Evolutionary conservation across 768 basidiomycete genomes (phyloP), one percentile per base, ranked within the genome.

Genomic region (Infundibulicybe gibba): DNA sequence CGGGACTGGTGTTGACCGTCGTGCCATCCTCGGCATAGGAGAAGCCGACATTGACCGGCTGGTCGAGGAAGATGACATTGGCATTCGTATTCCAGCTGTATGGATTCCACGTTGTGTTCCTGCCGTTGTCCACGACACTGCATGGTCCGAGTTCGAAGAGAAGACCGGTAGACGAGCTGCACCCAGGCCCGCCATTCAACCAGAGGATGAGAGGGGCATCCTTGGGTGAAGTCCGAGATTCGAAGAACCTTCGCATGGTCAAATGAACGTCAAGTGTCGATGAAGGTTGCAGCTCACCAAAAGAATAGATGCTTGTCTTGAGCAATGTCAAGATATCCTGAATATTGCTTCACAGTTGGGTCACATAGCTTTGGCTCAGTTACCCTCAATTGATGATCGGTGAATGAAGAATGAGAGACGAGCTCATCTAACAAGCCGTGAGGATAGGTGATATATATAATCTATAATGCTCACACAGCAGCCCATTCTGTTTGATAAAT

Each of bases 91-190:
- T 99, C 95, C 95, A 99, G 54, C 85, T 85, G 72, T 89, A 61
- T 5, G 81, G 76, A 67, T 99, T 97, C 60, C 60, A 57, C 1
- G 80, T 83, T 13, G 82, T 83, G 67, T 83, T 85, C 49, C 69
- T 68, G 31, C 92, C 91, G 1, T 82, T 71, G 37, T 90, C 67
- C 13, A 76, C 67, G 50, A 97, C 74, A 25, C 66, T 68, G 66
- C 95, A 97, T 0, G 95, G 94, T 0, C 95, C 95, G 16, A 95
- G 82, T 60, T 97, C 94, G 55, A 95, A 91, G 13, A 98, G 72
- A 17, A 97, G 77, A 9, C 94, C 94, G 1, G 90, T 87, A 9
- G 84, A 81, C 6, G 83, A 86, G 45, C 80, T 83, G 66, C 81
- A 83, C 8, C 83, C 79, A 16, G 82, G 83, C 11, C 86, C 85